Base-by-base conservation (phyloP, 2,329 filamentous ascomycete genomes). In the Shiraia bambusicola region DNA sequence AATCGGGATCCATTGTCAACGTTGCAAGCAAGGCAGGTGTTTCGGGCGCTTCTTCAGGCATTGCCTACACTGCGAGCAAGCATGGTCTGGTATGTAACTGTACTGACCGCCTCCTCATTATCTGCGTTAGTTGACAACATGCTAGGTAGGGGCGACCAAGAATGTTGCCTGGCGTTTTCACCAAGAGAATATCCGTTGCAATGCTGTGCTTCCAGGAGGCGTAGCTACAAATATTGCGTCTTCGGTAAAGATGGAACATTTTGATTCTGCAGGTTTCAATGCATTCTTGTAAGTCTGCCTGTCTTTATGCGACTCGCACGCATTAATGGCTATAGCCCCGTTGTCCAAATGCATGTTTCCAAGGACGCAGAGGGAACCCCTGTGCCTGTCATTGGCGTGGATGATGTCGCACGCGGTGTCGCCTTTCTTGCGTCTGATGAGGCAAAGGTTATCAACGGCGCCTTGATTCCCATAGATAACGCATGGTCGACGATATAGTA, bases 111-210 rank as follows among this genome's bases (percentile, higher is more conserved):
- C 27, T 24, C 6, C 4, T 22, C 14, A 25, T 5, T 28, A n/a
- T 8, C 17, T 14, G 16, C 10, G 17, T 5, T 15, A 12, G 22
- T 44, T 49, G 10, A 49, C 30, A 14, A 7, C 0, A 13, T 14
- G 9, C 28, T 14, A 69, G 65, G 59, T 74, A 9, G 73, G 73
- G 6, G 70, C 72, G 8, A 76, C 73, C 1, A 75, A 73, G 48
- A 74, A 74, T 40, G 70, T 74, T 1, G 73, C 73, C 12, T 76
- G 70, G 66, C 59, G 71, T 5, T 75, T 74, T 45, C 66, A 65
- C 15, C 64, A 71, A 27, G 69, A 75, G 22, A 66, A 68, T 6
- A 74, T 77, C 34, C 61, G 73, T 6, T 74, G 72, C 49, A 76
- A 76, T 48, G 72, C 69, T 14, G 61, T 76, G 4, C 63, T 73